phyloP scores from a whole-genome alignment of 306 rosid genomes.

The Myrica gale region DNA sequence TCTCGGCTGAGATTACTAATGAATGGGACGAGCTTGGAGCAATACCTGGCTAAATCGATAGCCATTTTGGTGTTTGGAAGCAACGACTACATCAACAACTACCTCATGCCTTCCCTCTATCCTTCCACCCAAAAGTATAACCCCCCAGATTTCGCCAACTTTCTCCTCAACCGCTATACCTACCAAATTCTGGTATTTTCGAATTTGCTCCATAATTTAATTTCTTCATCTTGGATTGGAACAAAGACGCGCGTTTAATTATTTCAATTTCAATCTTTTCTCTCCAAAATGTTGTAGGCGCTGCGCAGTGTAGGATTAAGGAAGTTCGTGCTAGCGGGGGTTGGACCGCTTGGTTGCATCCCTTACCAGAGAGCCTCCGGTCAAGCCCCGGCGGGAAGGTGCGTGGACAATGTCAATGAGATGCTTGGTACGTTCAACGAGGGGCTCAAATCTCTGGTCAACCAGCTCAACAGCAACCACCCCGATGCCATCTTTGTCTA shows the following conservation, averaged over 20 bases:
- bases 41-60: conserved; percentile 43
- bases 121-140: conserved; percentile 41
- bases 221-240: no score
- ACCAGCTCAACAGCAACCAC: conserved; percentile 46
- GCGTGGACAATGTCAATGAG: conserved; percentile 58
- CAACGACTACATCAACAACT: conserved; percentile 82
- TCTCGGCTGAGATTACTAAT: conserved; percentile 38
- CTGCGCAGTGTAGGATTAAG: conserved; percentile 53
- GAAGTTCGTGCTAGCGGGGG: conserved; percentile 62
- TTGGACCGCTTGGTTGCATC: conserved; percentile 83
- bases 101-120: conserved; percentile 52
- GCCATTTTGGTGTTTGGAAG: conserved; percentile 53
- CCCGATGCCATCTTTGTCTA: conserved; percentile 49
- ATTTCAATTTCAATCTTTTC: background rate
- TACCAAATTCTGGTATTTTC: conserved; percentile 45
- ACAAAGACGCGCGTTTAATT: no score
- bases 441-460: conserved; percentile 58
- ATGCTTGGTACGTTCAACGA: conserved; percentile 60
- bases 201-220: no score
- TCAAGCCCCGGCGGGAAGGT: conserved; percentile 48
- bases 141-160: conserved; percentile 51
- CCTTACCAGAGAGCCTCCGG: conserved; percentile 57
- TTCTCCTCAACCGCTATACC: conserved; percentile 54
- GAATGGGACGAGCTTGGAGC: conserved; percentile 33
- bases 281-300: conserved; percentile 31